Base-by-base conservation (phyloP, 495 filamentous ascomycete genomes). In the Talaromyces proteolyticus region DNA sequence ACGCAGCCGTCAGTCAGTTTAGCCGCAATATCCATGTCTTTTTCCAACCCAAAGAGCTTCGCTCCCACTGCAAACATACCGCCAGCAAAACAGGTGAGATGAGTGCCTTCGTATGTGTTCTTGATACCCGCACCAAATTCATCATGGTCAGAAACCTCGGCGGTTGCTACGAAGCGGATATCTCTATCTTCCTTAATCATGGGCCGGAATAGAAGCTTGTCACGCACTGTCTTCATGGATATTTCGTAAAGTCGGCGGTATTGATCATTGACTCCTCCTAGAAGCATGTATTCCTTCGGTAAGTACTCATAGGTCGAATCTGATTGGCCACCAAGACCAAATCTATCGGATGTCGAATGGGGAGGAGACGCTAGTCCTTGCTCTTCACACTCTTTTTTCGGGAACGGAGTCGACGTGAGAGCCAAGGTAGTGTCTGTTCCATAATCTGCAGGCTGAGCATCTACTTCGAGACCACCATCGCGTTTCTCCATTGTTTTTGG, bases 251-350 rank as follows among this genome's bases (percentile, higher is more conserved):
- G 85, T 12, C 69, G 75, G 47, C 75, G 77, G 63, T 98, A 98
- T 63, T 94, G 88, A 3, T 84, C 76, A 47, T 83, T 85, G 21
- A 82, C 67, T 10, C 92, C 94, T 48, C 93, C 94, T 12, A 97
- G 79, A 20, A 98, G 79, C 55, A 77, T 64, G 37, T 72, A 70
- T 53, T 76, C 81, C 61, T 98, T 98, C 20, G 94, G 87, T 45
- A 98, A 76, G 63, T 98, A 98, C 62, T 98, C 93, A 63, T 96
- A 97, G 2, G 88, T 83, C 14, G 89, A 95, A 63, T 97, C 93
- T 48, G 91, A 85, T 65, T 82, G 81, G 48, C 85, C 90, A 40
- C 90, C 94, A 62, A 97, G 77, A 0, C 79, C 82, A 53, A 84
- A 95, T 39, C 63, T 70, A 36, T 76, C 68, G 0, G 25, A 45